phyloP scores from a whole-genome alignment of 2,329 filamentous ascomycete genomes.

The Mariannaea elegans region DNA sequence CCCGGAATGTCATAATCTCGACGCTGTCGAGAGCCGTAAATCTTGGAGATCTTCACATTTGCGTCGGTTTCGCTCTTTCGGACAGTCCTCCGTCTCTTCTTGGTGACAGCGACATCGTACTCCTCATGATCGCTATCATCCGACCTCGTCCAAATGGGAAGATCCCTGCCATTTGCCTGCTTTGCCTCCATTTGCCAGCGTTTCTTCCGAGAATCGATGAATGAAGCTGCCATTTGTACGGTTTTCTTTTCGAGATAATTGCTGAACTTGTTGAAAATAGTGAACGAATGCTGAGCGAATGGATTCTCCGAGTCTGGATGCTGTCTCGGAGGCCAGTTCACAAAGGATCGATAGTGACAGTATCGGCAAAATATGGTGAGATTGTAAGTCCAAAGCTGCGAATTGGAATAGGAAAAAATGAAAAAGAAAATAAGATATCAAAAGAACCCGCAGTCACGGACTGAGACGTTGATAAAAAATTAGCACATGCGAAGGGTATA shows the following conservation, averaged over 20 bases:
- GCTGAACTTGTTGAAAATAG: not conserved
- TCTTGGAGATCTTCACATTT: slow-evolving; percentile 15
- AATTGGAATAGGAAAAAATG: not conserved
- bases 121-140: slow-evolving; percentile 34
- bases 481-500: slow-evolving; percentile 22
- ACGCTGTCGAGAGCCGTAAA: slow-evolving; percentile 4
- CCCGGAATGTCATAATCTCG: slow-evolving; percentile 9
- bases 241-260: not conserved
- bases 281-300: not conserved
- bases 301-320: not conserved
- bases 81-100: slow-evolving; percentile 23
- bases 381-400: not conserved
- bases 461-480: slow-evolving; percentile 28
- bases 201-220: slow-evolving; percentile 21
- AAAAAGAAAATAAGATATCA: not conserved
- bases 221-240: slow-evolving; percentile 22
- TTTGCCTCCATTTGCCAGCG: slow-evolving; percentile 33
- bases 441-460: slow-evolving; percentile 34
- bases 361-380: not conserved
- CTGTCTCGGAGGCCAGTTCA: slow-evolving; percentile 1
- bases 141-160: slow-evolving; percentile 41
- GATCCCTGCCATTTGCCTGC: slow-evolving; percentile 23
- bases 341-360: slow-evolving; percentile 23
- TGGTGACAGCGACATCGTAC: slow-evolving; percentile 30
- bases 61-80: slow-evolving; percentile 22